Evolutionary conservation across 176 grass and related monocot species (phyloP), one percentile per base, ranked within the genome.

Genomic region (Triticum timopheevii): DNA sequence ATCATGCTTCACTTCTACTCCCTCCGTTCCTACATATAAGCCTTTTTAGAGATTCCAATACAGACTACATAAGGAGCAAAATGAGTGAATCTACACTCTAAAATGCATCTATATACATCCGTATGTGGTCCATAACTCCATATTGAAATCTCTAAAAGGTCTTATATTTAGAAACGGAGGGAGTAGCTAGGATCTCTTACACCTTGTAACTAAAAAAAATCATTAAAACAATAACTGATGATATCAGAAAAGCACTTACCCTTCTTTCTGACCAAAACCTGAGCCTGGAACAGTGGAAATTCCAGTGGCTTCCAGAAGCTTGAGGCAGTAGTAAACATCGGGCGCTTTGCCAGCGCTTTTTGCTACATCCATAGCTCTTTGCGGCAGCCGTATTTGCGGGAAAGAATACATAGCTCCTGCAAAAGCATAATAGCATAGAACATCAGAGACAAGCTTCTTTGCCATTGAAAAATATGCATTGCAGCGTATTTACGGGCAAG

Each of bases 341-440:
- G 97, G 68, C 25, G 3, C 90, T 88, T 99, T 99, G 78, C 97
- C 90, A 59, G 87, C 94, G 56, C 83, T 93, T 84, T 86, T 94
- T 9, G 97, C 97, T 62, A 81, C 92, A 66, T 99, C 90, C 77
- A 99, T 96, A 54, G 94, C 94, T 90, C 65, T 96, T 52, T 86
- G 90, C 2, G 97, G 97, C 73, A 99, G 84, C 24, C 87, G 84
- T 93, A 99, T 93, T 92, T 99, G 97, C 13, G 97, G 97, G 65
- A 99, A 99, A 20, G 97, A 99, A 83, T 99, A 99, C 97, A 99
- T 99, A 80, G 97, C 97, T 84, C 97, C 97, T 99, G 87, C 27
- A 79, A 74, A 34, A 88, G 85, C 73, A 81, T 20, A 69, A 56
- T 56, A 7, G 52, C 52, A 56, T 47, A 19, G 2, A 56, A 38